Base-by-base conservation (phyloP, 1,139 yeast species). In the Pichia sorboxylosa region DNA sequence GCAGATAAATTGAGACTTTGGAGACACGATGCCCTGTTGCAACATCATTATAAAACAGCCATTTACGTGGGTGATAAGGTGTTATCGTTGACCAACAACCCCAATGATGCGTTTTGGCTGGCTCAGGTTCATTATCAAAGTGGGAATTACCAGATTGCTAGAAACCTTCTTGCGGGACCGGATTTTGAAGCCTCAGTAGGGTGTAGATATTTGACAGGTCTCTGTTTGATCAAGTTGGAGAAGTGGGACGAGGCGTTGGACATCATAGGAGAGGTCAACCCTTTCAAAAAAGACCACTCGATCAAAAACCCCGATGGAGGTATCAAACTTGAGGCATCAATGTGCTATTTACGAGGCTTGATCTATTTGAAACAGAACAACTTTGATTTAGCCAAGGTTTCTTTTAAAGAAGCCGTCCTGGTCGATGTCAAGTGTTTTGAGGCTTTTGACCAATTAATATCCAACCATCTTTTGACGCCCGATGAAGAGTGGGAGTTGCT, bases 101-200 rank as follows among this genome's bases (percentile, higher is more conserved):
- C 95, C 13, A 82, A 80, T 48, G 97, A 90, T 54, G 96, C 96
- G 11, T 87, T 85, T 54, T 90, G 97, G 96, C 63, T 90, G 27
- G 96, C 94, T 0, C 95, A 90, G 56, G 93, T 82, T 2, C 77
- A 80, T 51, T 83, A 75, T 54, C 61, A 68, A 32, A 68, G 73
- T 40, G 90, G 92, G 10, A 74, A 82, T 49, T 85, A 73, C 52
- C 68, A 79, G 25, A 63, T 96, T 27, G 96, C 94, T 3, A 71
- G 83, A 36, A 76, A 75, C 44, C 57, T 87, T 30, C 52, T 71
- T 22, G 38, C 46, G 13, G 59, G 59, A 5, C 48, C 54, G 6
- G 45, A 40, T 9, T 55, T 54, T 32, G 59, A 54, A 32, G 54
- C 51, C 17, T 49, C 55, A 8, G 80, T 83, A 3, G 72, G 82